Base-by-base conservation (phyloP, 2,329 filamentous ascomycete species). In the Neobulgaria alba region DNA sequence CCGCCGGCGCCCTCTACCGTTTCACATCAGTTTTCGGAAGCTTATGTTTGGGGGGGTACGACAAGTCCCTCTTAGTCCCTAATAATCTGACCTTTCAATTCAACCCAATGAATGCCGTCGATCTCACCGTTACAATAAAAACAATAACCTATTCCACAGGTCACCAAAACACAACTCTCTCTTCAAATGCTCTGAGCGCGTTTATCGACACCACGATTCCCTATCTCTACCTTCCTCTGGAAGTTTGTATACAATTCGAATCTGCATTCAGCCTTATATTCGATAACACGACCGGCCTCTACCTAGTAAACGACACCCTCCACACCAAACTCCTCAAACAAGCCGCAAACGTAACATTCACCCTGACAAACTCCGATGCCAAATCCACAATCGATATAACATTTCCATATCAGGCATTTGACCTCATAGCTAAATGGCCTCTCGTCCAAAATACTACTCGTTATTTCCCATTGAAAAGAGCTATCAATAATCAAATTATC, bases 1-100 rank as follows among this genome's bases (percentile, higher is more conserved):
- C 64, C 5, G 64, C 65, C 4, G 64, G 64, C 2, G 62, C 61
- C 15, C 56, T 55, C 34, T 67, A 67, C 41, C 62, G 63, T 54
- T 45, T 43, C 21, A 45, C 45, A 18, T 47, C 43, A 12, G 47
- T 44, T 9, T 30, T 51, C 7, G 52, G 44, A 14, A 55, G 49
- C 21, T 38, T 57, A n/a, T 55, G 46, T 5, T 41, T 57, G 20
- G 54, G 54, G 16, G 65, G 64, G 3, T 66, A 65, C 42, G 64
- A 67, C 42, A 57, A 59, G 1, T 65, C 64, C 1, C 58, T 63
- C 15, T 63, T 67, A 48, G 44, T 45, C 1, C 57, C 60, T 18
- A 67, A 66, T 41, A 48, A 59, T 5, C 61, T 61, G 12, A 59
- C 58, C 4, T 61, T 65, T 46, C 56, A 55, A 5, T 62, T 67